Base-by-base conservation (phyloP, 148 eudicot genomes). In the Vaccinium macrocarpon region DNA sequence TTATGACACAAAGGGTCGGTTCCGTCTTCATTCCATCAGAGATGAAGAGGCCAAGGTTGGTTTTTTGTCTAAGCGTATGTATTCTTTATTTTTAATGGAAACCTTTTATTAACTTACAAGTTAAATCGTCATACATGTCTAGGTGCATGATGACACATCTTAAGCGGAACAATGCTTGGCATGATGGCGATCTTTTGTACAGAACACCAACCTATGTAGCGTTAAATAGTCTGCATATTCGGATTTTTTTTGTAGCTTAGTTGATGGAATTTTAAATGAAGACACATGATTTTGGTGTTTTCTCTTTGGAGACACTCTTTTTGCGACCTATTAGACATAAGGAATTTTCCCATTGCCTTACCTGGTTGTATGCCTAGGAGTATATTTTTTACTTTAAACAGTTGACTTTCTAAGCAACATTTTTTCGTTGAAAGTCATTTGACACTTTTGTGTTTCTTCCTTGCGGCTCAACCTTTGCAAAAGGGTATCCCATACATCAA, bases 21-120 rank as follows among this genome's bases (percentile, higher is more conserved):
- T 91, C 88, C 80, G 93, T 0, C 85, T 91, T 0, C 93, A 91
- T 85, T 84, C 91, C 12, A 38, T 91, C 84, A 88, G 93, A 56
- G 93, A 91, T 82, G 93, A 91, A 62, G 93, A 91, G 79, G 83
- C 91, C 23, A 91, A 91, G 93, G 93, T 91, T 2, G 64, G 87
- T 84, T 59, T 83, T 77, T 48, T 32, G 51, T 6, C 48, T 38
- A 35, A 13, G 4, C 18, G 7, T 51, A 29, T 18, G 12, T n/a
- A 18, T 49, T 82, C 49, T 70, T 51, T 16, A 14, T 4, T 4
- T 61, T 62, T 1, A 79, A 32, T 19, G 18, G 27, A 13, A 11
- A 16, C 29, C 18, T 46, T 80, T 2, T 42, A 19, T 5, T 81
- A n/a, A n/a, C n/a, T n/a, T n/a, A n/a, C n/a, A n/a, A n/a, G n/a